Base-by-base conservation (phyloP, 106 monocot species). In the Dendrobium nobile region DNA sequence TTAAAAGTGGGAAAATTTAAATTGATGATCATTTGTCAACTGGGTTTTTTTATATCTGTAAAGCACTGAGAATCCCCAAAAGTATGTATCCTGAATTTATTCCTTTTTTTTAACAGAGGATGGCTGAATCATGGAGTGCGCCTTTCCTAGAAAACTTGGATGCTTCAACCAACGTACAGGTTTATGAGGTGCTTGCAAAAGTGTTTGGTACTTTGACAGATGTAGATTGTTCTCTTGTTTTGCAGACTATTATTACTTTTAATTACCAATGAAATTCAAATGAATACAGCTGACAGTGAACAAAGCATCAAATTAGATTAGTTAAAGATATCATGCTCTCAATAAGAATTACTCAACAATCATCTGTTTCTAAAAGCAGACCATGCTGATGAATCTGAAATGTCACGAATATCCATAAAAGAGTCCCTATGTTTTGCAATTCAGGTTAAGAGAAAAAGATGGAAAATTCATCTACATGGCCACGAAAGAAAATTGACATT, bases 91-190 rank as follows among this genome's bases (percentile, higher is more conserved):
- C 67, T 65, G 47, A 40, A 59, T 6, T 42, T 43, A 13, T 27
- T 79, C 26, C 75, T 48, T 48, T 84, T 78, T 16, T 13, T 84
- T 54, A 47, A 76, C 89, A 97, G 97, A 82, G 68, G 83, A 97
- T 97, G 96, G 79, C 56, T 80, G 89, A 94, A 84, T 91, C 94
- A 70, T 94, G 97, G 94, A 94, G 80, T 77, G 65, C 47, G 65
- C 92, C 97, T 81, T 97, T 97, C 81, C 68, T 94, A 59, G 80
- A 89, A 82, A 67, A 89, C 67, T 94, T 91, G 77, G 65, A 83
- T 75, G 73, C 80, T 82, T 77, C 82, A 72, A 75, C 78, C 70
- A 75, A 81, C 26, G 64, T 94, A 33, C 92, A 89, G 83, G 80
- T 89, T 64, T 94, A 91, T 79, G 92, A 97, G 94, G 97, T 97